Evolutionary conservation across 1,284 basidiomycete genomes (phyloP), one percentile per base, ranked within the genome.

Genomic region (Irpex lacteus): DNA sequence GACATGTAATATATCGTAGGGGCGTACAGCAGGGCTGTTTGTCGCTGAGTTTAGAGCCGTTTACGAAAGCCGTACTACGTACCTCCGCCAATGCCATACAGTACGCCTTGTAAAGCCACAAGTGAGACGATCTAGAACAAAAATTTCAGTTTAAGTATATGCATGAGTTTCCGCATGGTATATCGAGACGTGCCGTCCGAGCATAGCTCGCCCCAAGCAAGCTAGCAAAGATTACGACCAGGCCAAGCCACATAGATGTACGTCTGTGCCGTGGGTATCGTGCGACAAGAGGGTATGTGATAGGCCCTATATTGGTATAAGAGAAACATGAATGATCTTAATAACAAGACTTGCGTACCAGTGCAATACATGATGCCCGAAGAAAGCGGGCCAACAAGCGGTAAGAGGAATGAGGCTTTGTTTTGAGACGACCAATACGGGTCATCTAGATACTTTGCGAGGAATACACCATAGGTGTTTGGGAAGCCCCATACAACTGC

Each of bases 71-170:
- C 4, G 4, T 26, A 26, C 26, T 65, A 53, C 75, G 65, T 66
- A 80, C 76, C 68, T 21, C 76, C 77, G 4, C 78, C 78, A 47
- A 80, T 63, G 4, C 72, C 76, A 63, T 81, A 81, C 4, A 80
- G 52, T 5, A 76, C 67, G 26, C 79, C 80, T 70, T 82, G 78
- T 1, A 80, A 69, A 34, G 73, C 63, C 4, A 81, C 58, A 0
- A 81, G 71, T 3, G 72, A 64, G 38, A 62, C 63, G 1, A 79
- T 68, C 78, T 63, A 18, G 13, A n/a, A 56, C 19, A 58, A n/a
- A 62, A 59, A 6, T 6, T 44, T 5, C 26, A 26, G 26, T 26
- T 2, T 21, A 21, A 21, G 4, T 4, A 26, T 26, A 4, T 3
- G 26, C 26, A 26, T 26, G 26, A 26, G 26, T 4, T 26, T 26